Evolutionary conservation across 1,284 basidiomycete genomes (phyloP), one percentile per base, ranked within the genome.

Genomic region (Limonomyces culmigenus): DNA sequence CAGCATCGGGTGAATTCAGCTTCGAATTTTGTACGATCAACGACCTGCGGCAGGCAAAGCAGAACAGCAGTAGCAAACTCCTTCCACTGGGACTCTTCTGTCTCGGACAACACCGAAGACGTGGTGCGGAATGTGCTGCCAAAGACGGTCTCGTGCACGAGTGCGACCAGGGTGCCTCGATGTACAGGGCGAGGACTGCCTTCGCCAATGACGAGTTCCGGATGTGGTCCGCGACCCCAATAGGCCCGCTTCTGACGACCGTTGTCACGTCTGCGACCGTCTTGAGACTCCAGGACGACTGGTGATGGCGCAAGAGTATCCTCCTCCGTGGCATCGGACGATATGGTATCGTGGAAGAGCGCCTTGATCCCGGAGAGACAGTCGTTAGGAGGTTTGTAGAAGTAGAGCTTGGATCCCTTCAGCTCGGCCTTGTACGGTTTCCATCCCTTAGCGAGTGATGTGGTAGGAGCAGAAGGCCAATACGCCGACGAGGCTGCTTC

Each of bases 361-460:
- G 77, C 75, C 47, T 74, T 77, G 34, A 85, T 62, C 2, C 63
- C 73, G 2, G 62, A 55, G 19, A 53, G 57, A 32, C 74, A 60
- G 44, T 87, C 84, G 25, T 64, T 59, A 0, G 84, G 79, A 0
- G 79, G 71, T 47, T 88, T 87, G 50, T 80, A 85, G 45, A 87
- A 79, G 50, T 79, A 76, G 36, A 88, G 46, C 50, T 87, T 87
- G 11, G 75, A 71, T 3, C 83, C 84, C 46, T 81, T 78, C 14
- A 88, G 55, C 42, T 84, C 74, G 27, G 77, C 63, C 54, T 86
- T 86, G 58, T 70, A 84, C 4, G 80, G 69, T 50, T 87, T 88
- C 81, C 85, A 87, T 0, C 70, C 71, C 48, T 77, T 83, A 0
- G 65, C 52, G 3, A 70, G 47, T 42, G 8, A 43, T 43, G 2